Evolutionary conservation across 805 yeast genomes (phyloP).

Genomic region (Nakazawaea wickerhamii): DNA sequence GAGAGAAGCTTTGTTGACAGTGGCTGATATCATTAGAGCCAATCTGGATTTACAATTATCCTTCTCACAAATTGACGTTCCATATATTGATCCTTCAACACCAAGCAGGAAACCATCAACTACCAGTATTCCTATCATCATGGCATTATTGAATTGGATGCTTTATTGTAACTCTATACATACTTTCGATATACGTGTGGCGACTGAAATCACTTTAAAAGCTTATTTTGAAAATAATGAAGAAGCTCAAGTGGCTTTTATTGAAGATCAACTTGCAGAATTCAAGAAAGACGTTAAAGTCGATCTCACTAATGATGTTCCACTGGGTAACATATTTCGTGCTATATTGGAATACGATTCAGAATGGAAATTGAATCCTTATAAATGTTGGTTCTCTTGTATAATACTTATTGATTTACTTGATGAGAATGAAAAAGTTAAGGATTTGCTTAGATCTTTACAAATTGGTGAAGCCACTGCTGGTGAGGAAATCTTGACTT

Average conservation of each 20-base stretch:
- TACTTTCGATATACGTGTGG: constrained; percentile 73
- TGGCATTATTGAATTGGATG: constrained; percentile 80
- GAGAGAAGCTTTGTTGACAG: constrained; percentile 61
- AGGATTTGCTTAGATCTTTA: constrained; percentile 42
- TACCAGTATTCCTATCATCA: constrained; percentile 56
- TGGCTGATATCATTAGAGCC: constrained; percentile 69
- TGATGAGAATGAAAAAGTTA: constrained; percentile 46
- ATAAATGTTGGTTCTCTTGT: constrained; percentile 78
- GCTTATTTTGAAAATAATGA: constrained; percentile 63
- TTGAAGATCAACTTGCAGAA: constrained; percentile 56
- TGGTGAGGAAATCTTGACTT: constrained; percentile 64
- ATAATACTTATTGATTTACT: constrained; percentile 59
- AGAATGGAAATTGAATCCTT: constrained; percentile 73
- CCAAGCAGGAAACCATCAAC: constrained; percentile 21
- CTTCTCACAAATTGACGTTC: constrained; percentile 83
- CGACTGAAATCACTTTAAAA: constrained; percentile 59
- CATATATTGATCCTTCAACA: constrained; percentile 72
- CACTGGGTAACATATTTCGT: constrained; percentile 60
- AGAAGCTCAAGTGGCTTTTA: constrained; percentile 55
- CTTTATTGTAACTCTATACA: constrained; percentile 77
- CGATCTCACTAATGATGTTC: constrained; percentile 8
- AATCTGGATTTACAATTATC: constrained; percentile 64
- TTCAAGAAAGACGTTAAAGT: constrained; percentile 23
- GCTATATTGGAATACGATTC: constrained; percentile 74
- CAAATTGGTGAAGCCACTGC: constrained; percentile 51